phyloP scores from a whole-genome alignment of 2,329 filamentous ascomycete species.

The Fusarium humuli region DNA sequence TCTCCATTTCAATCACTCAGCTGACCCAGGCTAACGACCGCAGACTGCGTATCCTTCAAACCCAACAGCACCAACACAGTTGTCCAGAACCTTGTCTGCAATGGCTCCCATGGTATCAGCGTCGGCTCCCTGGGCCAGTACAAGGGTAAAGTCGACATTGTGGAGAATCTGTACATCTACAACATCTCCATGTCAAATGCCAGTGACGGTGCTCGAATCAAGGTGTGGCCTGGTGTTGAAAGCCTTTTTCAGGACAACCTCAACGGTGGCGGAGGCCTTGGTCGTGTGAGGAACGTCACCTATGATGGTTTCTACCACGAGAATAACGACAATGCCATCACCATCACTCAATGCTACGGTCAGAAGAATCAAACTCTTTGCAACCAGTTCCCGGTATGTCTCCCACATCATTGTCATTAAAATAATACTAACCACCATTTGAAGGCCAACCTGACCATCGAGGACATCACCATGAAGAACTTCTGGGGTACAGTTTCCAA shows the following conservation, averaged over 20 bases:
- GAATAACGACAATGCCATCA: conserved; percentile 65
- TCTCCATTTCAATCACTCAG: fast-evolving
- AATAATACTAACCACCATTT: background rate
- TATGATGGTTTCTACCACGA: conserved; percentile 70
- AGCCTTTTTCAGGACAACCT: conserved; percentile 58
- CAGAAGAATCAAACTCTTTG: conserved; percentile 46
- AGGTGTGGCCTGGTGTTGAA: conserved; percentile 73
- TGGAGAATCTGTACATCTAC: conserved; percentile 75
- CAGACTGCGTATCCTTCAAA: conserved; percentile 79
- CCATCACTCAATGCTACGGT: conserved; percentile 47
- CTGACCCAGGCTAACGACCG: background rate
- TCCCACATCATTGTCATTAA: fast-evolving
- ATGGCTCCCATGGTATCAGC: conserved; percentile 77
- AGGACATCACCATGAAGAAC: conserved; percentile 47
- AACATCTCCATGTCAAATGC: conserved; percentile 70
- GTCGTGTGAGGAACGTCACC: conserved; percentile 73
- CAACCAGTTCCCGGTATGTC: conserved; percentile 40
- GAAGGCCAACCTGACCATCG: conserved; percentile 44
- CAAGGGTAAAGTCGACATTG: conserved; percentile 70
- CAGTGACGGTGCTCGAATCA: conserved; percentile 76
- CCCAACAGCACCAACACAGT: conserved; percentile 77
- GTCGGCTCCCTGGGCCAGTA: conserved; percentile 81
- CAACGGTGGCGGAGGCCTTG: conserved; percentile 66
- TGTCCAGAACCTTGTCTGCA: conserved; percentile 74
- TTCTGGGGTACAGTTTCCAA: conserved; percentile 48